phyloP scores from a whole-genome alignment of 2,329 filamentous ascomycete species.

The Fragosphaeria purpurea region DNA sequence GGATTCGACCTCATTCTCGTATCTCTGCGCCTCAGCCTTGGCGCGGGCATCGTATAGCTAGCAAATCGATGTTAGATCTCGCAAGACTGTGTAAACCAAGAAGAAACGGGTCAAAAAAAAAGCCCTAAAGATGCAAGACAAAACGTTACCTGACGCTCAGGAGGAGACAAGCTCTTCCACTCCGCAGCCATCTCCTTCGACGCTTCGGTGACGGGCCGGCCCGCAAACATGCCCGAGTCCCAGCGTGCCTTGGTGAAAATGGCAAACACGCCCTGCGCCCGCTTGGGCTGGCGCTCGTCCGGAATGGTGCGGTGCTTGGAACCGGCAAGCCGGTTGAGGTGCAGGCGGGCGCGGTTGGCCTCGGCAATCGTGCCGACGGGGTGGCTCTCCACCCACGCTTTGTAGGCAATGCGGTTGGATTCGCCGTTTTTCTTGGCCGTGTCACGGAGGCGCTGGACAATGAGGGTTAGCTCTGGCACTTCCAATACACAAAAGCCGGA shows the following conservation, averaged over 20 bases:
- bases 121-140: background rate
- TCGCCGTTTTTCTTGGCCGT: slow-evolving; percentile 28
- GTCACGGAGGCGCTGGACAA: slow-evolving; percentile 25
- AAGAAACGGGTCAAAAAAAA: background rate
- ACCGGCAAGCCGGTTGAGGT: slow-evolving; percentile 27
- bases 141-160: slow-evolving; percentile 30
- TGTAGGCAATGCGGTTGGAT: slow-evolving; percentile 28
- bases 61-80: background rate
- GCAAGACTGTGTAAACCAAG: too few relatives aligned
- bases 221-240: slow-evolving; percentile 18
- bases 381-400: slow-evolving; percentile 39
- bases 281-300: slow-evolving; percentile 40
- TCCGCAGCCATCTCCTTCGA: slow-evolving; percentile 20
- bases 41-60: slow-evolving; percentile 27
- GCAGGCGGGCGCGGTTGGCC: slow-evolving; percentile 38
- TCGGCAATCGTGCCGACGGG: slow-evolving; percentile 28
- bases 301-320: slow-evolving; percentile 22
- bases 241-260: slow-evolving; percentile 30
- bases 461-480: background rate
- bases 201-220: slow-evolving; percentile 10
- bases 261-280: slow-evolving; percentile 21
- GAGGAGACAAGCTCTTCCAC: slow-evolving; percentile 33
- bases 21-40: slow-evolving; percentile 20
- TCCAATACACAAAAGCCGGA: too few relatives aligned
- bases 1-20: slow-evolving; percentile 19